Percentiles rank a stretch among this genome's conserved stretches.
Conservation (phyloP, 2,329 filamentous ascomycete species). For the Exophiala alcalophila region DNA sequence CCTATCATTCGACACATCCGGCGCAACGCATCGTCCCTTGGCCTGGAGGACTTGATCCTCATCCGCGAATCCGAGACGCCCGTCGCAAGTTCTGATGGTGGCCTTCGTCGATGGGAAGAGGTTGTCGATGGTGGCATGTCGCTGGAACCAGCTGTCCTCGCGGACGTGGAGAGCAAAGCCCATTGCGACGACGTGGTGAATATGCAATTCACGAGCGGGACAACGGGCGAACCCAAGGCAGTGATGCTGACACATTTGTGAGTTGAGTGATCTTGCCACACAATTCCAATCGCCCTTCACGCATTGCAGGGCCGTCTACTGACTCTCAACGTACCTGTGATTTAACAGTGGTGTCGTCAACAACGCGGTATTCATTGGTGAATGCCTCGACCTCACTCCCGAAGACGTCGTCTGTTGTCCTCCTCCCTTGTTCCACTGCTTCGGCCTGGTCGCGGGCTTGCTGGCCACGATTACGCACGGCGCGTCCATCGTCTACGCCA, state of each 20-base stretch:
- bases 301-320: no score
- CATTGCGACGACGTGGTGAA: constrained; percentile 2
- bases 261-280: no score
- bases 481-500: constrained; percentile 78
- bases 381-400: constrained; percentile 73
- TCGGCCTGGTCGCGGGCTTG: constrained; percentile 90
- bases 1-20: no score
- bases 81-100: no score
- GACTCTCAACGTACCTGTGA: no score
- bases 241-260: constrained; percentile 86
- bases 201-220: constrained; percentile 77
- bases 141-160: not conserved
- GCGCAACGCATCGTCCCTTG: no score
- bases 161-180: not conserved
- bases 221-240: constrained; percentile 83
- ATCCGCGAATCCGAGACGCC: no score
- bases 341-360: constrained; percentile 78
- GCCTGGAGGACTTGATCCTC: not conserved
- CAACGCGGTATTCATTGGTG: constrained; percentile 79
- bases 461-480: constrained; percentile 46
- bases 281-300: no score
- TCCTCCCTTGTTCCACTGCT: constrained; percentile 64
- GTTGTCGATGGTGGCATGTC: no score
- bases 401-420: constrained; percentile 67
- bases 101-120: no score